Evolutionary conservation across 495 filamentous ascomycete genomes (phyloP).

Genomic region (Lasiosphaeria ovina): DNA sequence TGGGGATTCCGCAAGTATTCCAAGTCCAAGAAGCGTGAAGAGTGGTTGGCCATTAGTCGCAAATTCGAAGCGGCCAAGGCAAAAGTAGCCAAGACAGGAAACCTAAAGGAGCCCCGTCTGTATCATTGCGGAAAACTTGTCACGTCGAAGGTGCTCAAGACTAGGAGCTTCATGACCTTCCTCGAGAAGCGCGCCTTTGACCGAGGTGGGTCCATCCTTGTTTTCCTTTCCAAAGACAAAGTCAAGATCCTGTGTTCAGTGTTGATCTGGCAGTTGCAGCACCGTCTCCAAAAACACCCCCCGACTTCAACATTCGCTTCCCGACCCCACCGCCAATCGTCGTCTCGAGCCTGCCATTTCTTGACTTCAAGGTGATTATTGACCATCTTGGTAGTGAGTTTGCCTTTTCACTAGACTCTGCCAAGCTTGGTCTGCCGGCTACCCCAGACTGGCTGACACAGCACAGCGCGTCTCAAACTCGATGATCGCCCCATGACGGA

Average conservation of each 20-base stretch:
- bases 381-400: background rate
- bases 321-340: background rate
- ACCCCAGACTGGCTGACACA: no score
- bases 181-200: background rate
- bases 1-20: slow-evolving; percentile 3
- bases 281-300: slow-evolving; percentile 1
- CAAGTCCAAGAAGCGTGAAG: background rate
- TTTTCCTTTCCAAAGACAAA: background rate
- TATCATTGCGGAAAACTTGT: slow-evolving; percentile 1
- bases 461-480: no score
- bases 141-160: background rate
- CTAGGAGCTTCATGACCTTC: background rate
- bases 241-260: no score
- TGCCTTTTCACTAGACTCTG: no score
- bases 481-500: no score
- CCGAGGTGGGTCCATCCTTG: background rate
- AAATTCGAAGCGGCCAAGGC: slow-evolving; percentile 1
- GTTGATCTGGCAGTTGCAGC: background rate
- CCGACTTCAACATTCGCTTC: slow-evolving; percentile 1
- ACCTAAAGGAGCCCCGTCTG: background rate
- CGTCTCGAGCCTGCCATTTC: background rate
- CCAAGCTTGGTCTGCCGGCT: no score
- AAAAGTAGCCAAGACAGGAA: background rate
- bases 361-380: background rate
- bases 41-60: background rate